Evolutionary conservation across 1,284 basidiomycete genomes (phyloP).

Genomic region (Ganoderma boninense): DNA sequence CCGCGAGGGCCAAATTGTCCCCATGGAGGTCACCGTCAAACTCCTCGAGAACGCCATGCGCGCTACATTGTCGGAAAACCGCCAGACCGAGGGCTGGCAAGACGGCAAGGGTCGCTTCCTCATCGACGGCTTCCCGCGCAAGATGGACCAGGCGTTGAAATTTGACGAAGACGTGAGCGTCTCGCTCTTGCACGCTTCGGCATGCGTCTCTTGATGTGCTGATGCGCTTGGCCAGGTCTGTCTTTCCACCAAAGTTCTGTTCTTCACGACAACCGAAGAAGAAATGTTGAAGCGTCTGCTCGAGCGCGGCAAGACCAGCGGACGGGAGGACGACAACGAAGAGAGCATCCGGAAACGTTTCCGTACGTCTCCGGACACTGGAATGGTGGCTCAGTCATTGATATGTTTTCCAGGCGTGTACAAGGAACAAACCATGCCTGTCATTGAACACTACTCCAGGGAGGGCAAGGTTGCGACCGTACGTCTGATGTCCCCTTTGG

Average conservation of each 20-base stretch:
- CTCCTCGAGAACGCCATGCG: constrained; percentile 95
- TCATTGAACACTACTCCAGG: constrained; percentile 86
- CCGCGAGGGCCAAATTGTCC: constrained; percentile 94
- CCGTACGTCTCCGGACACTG: constrained; percentile 58
- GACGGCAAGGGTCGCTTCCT: constrained; percentile 88
- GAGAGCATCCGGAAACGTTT: constrained; percentile 98
- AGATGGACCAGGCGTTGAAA: constrained; percentile 97
- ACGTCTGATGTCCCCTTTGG: constrained; percentile 35
- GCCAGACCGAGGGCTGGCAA: constrained; percentile 67
- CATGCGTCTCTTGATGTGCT: constrained; percentile 9
- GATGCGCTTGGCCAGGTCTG: constrained; percentile 67
- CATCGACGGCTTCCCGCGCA: constrained; percentile 97
- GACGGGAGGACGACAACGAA: constrained; percentile 94
- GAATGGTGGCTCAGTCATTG: neutral
- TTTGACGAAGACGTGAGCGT: constrained; percentile 87
- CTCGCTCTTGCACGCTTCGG: neutral
- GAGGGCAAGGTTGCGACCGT: constrained; percentile 85
- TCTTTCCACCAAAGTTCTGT: constrained; percentile 82
- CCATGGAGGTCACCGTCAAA: constrained; percentile 97
- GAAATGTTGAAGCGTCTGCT: constrained; percentile 90
- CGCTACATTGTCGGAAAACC: constrained; percentile 60
- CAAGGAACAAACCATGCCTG: constrained; percentile 94
- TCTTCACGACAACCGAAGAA: constrained; percentile 90
- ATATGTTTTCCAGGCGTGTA: constrained; percentile 74
- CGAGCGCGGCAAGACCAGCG: constrained; percentile 93